phyloP scores from a whole-genome alignment of 257 asterid genomes.

The Lavandula angustifolia region DNA sequence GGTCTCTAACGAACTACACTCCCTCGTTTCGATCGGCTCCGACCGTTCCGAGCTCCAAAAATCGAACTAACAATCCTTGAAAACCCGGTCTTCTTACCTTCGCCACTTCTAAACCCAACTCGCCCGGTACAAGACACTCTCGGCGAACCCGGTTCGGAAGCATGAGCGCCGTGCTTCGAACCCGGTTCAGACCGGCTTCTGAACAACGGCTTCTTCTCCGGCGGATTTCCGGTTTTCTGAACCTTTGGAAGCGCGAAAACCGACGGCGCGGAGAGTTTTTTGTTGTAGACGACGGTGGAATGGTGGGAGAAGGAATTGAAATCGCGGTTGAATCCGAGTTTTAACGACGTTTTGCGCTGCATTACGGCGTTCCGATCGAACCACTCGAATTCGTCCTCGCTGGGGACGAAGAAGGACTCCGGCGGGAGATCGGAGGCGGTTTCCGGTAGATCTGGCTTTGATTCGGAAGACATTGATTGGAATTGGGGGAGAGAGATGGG shows the following conservation, averaged over 20 bases:
- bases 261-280: constrained; percentile 31
- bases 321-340: constrained; percentile 41
- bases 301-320: constrained; percentile 39
- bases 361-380: constrained; percentile 50
- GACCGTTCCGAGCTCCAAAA: constrained; percentile 35
- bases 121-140: constrained; percentile 55
- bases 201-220: constrained; percentile 42
- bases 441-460: constrained; percentile 27
- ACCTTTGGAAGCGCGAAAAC: constrained; percentile 47
- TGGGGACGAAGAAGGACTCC: constrained; percentile 55
- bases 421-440: constrained; percentile 57
- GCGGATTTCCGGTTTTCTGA: not conserved
- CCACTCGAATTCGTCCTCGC: constrained; percentile 58
- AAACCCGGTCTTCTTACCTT: constrained; percentile 49
- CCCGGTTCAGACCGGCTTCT: constrained; percentile 58
- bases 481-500: not conserved
- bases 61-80: constrained; percentile 42
- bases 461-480: constrained; percentile 22
- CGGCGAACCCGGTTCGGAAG: constrained; percentile 50
- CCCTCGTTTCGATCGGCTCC: constrained; percentile 22
- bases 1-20: constrained; percentile 1
- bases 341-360: constrained; percentile 58
- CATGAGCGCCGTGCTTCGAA: constrained; percentile 23
- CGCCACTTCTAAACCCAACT: constrained; percentile 39
- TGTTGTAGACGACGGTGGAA: constrained; percentile 24